Conservation (phyloP, 2,329 filamentous ascomycete species). For the Epichloe festucae region DNA sequence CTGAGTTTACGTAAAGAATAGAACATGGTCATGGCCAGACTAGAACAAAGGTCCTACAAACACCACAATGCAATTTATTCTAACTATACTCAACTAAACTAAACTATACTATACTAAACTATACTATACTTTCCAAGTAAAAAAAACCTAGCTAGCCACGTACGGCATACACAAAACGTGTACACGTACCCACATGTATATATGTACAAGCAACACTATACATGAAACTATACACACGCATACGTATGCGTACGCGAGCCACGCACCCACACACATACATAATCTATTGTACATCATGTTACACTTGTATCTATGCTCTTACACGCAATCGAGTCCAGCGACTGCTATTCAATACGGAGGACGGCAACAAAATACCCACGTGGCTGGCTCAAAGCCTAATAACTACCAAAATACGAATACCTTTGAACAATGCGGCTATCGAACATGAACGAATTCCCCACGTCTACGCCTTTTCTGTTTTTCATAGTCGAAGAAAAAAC, state of each 20-base stretch:
- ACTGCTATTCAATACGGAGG: background rate
- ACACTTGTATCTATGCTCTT: background rate
- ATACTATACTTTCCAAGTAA: no score
- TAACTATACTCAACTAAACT: no score
- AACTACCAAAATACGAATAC: slow-evolving; percentile 2
- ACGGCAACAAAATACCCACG: background rate
- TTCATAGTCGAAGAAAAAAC: background rate
- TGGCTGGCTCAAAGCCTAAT: background rate
- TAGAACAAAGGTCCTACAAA: no score
- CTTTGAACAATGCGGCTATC: slow-evolving; percentile 3
- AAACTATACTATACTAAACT: no score
- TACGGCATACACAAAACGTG: background rate
- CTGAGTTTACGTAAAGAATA: no score
- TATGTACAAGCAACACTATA: background rate
- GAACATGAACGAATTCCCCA: background rate
- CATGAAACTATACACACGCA: background rate
- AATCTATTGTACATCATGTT: background rate
- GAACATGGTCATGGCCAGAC: no score
- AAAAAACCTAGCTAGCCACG: no score
- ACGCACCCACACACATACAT: background rate
- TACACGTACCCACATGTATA: background rate
- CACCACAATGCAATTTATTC: no score
- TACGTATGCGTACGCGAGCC: background rate
- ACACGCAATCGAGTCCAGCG: slow-evolving; percentile 6
- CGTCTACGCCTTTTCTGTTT: slow-evolving; percentile 1